phyloP scores from a whole-genome alignment of 2,329 filamentous ascomycete species.

The Botrytis fragariae region DNA sequence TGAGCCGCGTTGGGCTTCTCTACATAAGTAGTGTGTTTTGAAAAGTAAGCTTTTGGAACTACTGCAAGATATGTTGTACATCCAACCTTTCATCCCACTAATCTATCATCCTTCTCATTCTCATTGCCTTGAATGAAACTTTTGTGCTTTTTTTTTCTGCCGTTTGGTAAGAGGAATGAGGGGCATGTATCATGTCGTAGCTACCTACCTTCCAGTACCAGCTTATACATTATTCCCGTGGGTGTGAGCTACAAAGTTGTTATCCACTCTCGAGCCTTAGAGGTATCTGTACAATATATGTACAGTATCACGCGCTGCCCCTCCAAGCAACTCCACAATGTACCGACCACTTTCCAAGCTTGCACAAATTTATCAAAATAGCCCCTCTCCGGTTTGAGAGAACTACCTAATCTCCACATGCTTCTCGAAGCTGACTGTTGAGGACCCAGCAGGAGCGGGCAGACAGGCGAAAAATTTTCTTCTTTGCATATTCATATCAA shows the following conservation, averaged over 20 bases:
- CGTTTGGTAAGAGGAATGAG: not conserved
- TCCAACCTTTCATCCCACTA: not conserved
- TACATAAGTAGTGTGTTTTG: slow-evolving; percentile 4
- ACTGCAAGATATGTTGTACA: slow-evolving; percentile 11
- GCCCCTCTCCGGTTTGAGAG: not conserved
- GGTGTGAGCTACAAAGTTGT: not conserved
- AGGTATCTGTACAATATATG: slow-evolving; percentile 5
- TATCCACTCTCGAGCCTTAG: not conserved
- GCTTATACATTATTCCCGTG: not conserved
- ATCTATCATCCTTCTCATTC: not conserved
- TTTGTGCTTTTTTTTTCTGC: not conserved
- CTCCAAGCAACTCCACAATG: not conserved
- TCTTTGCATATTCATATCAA: not conserved
- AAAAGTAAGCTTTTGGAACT: not conserved
- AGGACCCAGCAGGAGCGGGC: not conserved
- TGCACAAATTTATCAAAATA: not conserved
- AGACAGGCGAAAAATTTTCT: not conserved
- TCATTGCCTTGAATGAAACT: no score
- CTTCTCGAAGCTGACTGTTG: not conserved
- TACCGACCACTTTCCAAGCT: not conserved
- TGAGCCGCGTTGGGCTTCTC: slow-evolving; percentile 11
- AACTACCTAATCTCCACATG: slow-evolving; percentile 4
- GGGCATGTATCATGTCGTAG: slow-evolving; percentile 1
- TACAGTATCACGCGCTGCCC: not conserved
- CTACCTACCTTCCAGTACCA: not conserved